Evolutionary conservation across 768 basidiomycete species (phyloP), one percentile per base, ranked within the genome.

Genomic region (Psilocybe azurescens): DNA sequence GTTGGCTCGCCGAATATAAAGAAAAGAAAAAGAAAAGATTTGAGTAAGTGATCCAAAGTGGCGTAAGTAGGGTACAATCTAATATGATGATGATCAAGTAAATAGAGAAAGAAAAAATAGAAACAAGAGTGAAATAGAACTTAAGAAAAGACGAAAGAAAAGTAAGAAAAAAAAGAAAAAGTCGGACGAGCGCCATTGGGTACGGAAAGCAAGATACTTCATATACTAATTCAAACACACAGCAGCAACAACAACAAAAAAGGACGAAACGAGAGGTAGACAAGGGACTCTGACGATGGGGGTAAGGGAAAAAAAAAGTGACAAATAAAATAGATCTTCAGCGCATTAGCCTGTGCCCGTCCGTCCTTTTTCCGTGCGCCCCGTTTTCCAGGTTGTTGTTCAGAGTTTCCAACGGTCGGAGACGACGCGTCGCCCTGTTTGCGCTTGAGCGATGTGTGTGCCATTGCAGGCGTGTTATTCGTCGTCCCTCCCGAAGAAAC

Each of bases 381-480:
- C 50, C 85, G 79, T 77, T 87, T 90, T 65, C 78, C 66, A 39
- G 81, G 73, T 41, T 80, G 80, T 56, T 81, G 80, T 55, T 76
- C 67, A 3, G 84, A 77, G 56, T 77, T 78, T 61, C 77, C 73
- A 55, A 80, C 78, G 38, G 83, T 82, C 48, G 89, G 86, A 28
- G 88, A 86, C 18, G 81, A 72, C 13, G 76, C 71, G 38, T 78
- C 79, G 30, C 18, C 75, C 72, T 79, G 78, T 61, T 88, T 88
- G 68, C 88, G 80, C 73, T 89, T 89, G 70, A 87, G 74, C 29
- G 83, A 75, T 52, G 84, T 75, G 67, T 78, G 74, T 38, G 79
- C 57, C 74, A 84, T 67, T 9, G 84, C 77, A 3, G 86, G 83
- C 32, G 86, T 84, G 68, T 81, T 84, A 68, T 81, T 78, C 58